These are phyloP conservation scores for Hygrophila difformis DNA, from an alignment of 257 asterid species.

Conservation along the genomic window DNA sequence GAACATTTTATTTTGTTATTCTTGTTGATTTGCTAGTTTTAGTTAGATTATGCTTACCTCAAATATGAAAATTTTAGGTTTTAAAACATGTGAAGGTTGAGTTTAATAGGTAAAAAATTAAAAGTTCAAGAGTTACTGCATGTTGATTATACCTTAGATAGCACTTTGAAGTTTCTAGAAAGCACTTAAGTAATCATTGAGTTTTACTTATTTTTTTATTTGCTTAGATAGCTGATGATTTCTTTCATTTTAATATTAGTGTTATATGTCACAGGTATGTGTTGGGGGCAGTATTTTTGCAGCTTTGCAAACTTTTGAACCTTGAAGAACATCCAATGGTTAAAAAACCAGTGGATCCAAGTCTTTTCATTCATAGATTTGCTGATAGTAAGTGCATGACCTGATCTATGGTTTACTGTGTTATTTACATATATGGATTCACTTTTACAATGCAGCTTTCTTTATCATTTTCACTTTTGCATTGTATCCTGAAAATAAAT, in stretches of 20 bases:
- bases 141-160: too few relatives aligned
- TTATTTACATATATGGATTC: constrained; percentile 1
- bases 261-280: constrained; percentile 48
- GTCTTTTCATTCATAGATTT: constrained; percentile 84
- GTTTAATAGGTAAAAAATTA: too few relatives aligned
- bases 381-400: constrained; percentile 46
- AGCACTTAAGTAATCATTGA: too few relatives aligned
- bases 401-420: constrained; percentile 4
- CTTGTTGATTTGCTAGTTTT: too few relatives aligned
- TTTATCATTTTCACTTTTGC: too few relatives aligned
- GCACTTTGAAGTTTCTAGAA: too few relatives aligned
- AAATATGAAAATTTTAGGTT: too few relatives aligned
- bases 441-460: too few relatives aligned
- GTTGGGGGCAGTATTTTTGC: constrained; percentile 83
- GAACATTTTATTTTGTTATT: constrained; percentile 13
- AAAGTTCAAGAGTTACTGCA: too few relatives aligned
- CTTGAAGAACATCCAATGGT: constrained; percentile 62
- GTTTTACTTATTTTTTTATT: not conserved
- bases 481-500: too few relatives aligned
- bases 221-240: constrained; percentile 7
- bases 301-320: constrained; percentile 71
- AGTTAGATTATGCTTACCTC: too few relatives aligned
- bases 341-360: constrained; percentile 84
- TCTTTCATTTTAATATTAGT: constrained; percentile 2
- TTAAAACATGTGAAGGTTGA: too few relatives aligned